A percentile compares a stretch with the other conserved stretches of the same genome.
Evolutionary conservation across 306 rosid genomes (phyloP).

Genomic region (Cotoneaster glaucophyllus): DNA sequence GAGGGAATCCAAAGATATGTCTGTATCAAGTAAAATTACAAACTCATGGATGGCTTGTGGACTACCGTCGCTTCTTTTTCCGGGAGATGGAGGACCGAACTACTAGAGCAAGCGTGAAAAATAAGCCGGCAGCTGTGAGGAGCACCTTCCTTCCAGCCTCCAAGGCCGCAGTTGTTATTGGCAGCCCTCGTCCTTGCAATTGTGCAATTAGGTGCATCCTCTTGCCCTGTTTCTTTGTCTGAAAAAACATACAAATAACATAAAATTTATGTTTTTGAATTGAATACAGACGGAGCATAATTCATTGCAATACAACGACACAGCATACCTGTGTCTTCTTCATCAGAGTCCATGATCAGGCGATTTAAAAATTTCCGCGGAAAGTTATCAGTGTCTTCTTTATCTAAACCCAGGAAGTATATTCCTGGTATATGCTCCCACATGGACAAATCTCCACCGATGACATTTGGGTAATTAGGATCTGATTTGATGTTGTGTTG

Average conservation of each 20-base stretch:
- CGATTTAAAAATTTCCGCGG: accelerated
- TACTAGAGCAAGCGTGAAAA: background rate
- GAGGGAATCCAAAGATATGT: background rate
- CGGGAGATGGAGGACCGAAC: background rate
- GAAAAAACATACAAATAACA: background rate
- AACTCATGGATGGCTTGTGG: background rate
- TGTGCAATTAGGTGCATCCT: background rate
- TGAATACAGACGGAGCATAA: too few relatives aligned
- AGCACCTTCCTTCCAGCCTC: background rate
- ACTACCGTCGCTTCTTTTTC: background rate
- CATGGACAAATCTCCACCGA: too few relatives aligned
- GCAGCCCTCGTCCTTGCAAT: background rate
- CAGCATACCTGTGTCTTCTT: background rate
- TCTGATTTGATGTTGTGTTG: background rate
- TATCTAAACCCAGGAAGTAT: too few relatives aligned
- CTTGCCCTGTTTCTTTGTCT: background rate
- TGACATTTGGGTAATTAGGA: too few relatives aligned
- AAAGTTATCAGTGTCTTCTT: accelerated
- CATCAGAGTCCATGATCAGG: background rate
- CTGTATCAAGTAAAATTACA: background rate
- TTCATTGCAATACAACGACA: background rate
- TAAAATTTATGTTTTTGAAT: background rate
- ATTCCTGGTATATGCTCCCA: too few relatives aligned
- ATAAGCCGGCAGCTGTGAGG: background rate
- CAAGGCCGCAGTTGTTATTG: background rate